phyloP scores from a whole-genome alignment of 352 stramenopile species.

The Blastocystis hominis region DNA sequence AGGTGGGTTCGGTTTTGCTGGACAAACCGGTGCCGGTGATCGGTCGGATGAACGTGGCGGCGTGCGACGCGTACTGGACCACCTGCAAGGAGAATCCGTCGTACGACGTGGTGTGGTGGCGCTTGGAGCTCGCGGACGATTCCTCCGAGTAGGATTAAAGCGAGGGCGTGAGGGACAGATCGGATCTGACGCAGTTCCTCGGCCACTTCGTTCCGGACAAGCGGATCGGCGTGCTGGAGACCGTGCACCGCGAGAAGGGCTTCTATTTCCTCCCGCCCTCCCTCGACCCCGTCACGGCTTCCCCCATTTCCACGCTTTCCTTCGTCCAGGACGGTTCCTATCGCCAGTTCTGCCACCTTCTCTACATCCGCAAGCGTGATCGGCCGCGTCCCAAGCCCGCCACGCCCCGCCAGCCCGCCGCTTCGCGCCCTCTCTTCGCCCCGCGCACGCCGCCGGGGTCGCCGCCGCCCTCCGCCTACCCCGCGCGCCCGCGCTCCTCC shows the following conservation, averaged over 20 bases:
- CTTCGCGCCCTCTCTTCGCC: neutral
- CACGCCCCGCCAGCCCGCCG: neutral
- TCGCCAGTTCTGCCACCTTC: constrained; percentile 24
- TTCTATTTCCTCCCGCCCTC: constrained; percentile 24
- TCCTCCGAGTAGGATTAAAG: neutral
- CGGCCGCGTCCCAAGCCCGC: neutral
- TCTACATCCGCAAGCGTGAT: constrained; percentile 7
- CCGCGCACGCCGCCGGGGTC: neutral
- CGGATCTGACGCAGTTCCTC: neutral
- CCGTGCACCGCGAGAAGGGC: neutral
- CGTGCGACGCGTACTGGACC: neutral
- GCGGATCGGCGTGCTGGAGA: constrained; percentile 20
- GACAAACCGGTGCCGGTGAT: neutral
- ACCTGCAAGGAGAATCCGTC: neutral
- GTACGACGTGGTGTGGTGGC: neutral
- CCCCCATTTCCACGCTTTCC: constrained; percentile 7
- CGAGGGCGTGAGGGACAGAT: neutral
- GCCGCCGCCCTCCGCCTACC: neutral
- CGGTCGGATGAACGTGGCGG: constrained; percentile 4
- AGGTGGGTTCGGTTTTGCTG: neutral
- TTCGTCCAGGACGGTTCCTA: constrained; percentile 8
- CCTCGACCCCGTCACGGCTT: constrained; percentile 4
- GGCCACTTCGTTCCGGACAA: constrained; percentile 45
- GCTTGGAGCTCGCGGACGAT: neutral
- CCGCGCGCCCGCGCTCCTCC: neutral